Percentiles rank a stretch among this genome's conserved stretches.
phyloP scores from a whole-genome alignment of 2,329 filamentous ascomycete species.

The Nigrograna mackinnonii region DNA sequence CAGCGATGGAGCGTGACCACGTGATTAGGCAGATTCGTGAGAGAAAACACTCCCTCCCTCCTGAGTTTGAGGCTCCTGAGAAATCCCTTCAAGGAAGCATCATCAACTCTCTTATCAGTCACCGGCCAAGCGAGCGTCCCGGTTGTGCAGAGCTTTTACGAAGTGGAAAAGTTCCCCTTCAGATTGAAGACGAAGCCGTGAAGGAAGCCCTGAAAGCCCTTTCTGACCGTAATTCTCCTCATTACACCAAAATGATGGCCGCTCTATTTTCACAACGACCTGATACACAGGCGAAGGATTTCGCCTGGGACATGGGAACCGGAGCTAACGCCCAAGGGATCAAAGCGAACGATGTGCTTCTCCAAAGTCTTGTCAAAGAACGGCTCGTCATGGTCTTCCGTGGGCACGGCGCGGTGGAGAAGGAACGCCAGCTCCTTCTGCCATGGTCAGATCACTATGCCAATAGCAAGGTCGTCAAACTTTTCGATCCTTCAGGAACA shows the following conservation, averaged over 20 bases:
- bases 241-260: slow-evolving; percentile 88
- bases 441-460: slow-evolving; percentile 81
- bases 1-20: slow-evolving; percentile 65
- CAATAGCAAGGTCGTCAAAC: slow-evolving; percentile 69
- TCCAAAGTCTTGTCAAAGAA: slow-evolving; percentile 75
- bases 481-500: slow-evolving; percentile 84
- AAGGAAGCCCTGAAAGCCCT: slow-evolving; percentile 80
- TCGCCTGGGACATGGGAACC: slow-evolving; percentile 51
- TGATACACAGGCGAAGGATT: slow-evolving; percentile 77
- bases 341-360: slow-evolving; percentile 61
- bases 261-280: slow-evolving; percentile 75
- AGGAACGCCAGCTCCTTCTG: slow-evolving; percentile 73
- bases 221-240: slow-evolving; percentile 80
- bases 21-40: slow-evolving; percentile 72
- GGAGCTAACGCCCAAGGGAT: slow-evolving; percentile 28
- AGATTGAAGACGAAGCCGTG: slow-evolving; percentile 91
- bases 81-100: slow-evolving; percentile 73
- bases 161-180: slow-evolving; percentile 83
- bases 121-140: slow-evolving; percentile 81
- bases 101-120: slow-evolving; percentile 77
- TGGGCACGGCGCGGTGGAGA: slow-evolving; percentile 86
- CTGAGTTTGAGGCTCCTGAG: slow-evolving; percentile 72
- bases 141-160: slow-evolving; percentile 81
- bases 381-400: slow-evolving; percentile 79
- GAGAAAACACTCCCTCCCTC: slow-evolving; percentile 69